These are phyloP conservation scores for Thalassiosira oceanica DNA, from an alignment of 352 stramenopile species.

Conservation along the genomic window DNA sequence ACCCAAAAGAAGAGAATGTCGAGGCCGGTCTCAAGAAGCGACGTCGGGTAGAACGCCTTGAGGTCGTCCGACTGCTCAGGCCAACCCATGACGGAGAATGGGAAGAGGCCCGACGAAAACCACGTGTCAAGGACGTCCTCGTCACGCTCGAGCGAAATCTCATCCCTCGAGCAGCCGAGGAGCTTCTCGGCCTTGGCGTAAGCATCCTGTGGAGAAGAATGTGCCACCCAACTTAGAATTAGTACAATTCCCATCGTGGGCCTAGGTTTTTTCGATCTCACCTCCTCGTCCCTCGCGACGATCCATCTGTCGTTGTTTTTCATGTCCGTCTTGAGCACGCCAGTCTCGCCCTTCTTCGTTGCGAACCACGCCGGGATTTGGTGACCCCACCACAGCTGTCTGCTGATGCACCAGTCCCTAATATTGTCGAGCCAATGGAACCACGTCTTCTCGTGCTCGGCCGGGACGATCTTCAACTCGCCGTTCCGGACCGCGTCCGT, in stretches of 20 bases:
- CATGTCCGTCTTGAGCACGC: conserved; percentile 79
- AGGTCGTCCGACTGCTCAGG: conserved; percentile 87
- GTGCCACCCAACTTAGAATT: not conserved
- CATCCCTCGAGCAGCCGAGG: conserved; percentile 79
- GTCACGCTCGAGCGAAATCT: conserved; percentile 92
- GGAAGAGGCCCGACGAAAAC: conserved; percentile 98
- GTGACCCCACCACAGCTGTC: conserved; percentile 99
- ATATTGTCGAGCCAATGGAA: conserved; percentile 99
- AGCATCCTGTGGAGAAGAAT: conserved; percentile 78
- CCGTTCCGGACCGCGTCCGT: conserved; percentile 92
- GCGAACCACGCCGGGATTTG: conserved; percentile 98
- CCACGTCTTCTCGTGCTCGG: conserved; percentile 96
- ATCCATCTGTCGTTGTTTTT: conserved; percentile 89
- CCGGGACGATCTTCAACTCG: conserved; percentile 92
- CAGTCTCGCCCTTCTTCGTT: conserved; percentile 79
- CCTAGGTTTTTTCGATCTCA: conserved; percentile 16
- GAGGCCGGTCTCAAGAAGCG: conserved; percentile 91
- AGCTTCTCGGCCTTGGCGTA: conserved; percentile 85
- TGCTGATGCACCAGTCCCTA: conserved; percentile 97
- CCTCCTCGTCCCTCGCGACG: conserved; percentile 88
- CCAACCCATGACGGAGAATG: conserved; percentile 92
- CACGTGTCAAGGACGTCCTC: conserved; percentile 99
- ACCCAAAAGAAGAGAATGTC: conserved; percentile 99
- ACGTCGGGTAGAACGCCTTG: conserved; percentile 87
- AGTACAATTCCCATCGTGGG: not conserved